Evolutionary conservation across 371 early-diverging fungal species (phyloP).

Genomic region (Astathelohania contejeani): DNA sequence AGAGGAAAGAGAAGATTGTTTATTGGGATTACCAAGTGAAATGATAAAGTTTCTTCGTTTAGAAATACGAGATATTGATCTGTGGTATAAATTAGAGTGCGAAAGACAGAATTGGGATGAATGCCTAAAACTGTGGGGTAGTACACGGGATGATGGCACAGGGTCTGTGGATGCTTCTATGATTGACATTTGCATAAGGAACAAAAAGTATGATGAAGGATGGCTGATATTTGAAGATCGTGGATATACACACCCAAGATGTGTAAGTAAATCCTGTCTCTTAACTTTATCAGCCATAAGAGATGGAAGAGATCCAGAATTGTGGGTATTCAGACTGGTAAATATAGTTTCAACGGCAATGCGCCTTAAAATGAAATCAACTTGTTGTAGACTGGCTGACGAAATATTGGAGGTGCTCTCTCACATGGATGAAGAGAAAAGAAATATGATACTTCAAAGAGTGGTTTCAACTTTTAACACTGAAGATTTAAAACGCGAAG

Average conservation of each 20-base stretch:
- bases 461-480: slow-evolving; percentile 1
- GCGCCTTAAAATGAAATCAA: not conserved
- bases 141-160: slow-evolving; percentile 16
- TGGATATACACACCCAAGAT: not conserved
- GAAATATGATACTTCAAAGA: slow-evolving; percentile 3
- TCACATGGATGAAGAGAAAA: slow-evolving; percentile 1
- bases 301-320: not conserved
- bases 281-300: slow-evolving; percentile 12
- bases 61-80: not conserved
- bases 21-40: not conserved
- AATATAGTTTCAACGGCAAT: slow-evolving; percentile 3
- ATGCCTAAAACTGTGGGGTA: slow-evolving; percentile 33
- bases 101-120: slow-evolving; percentile 22
- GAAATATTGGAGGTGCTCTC: slow-evolving; percentile 3
- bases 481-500: not conserved
- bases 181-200: slow-evolving; percentile 37
- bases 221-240: slow-evolving; percentile 34
- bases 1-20: too few relatives aligned
- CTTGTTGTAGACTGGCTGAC: slow-evolving; percentile 6
- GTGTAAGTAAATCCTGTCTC: slow-evolving; percentile 5
- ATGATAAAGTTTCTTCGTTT: not conserved
- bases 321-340: slow-evolving; percentile 14
- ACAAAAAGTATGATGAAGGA: slow-evolving; percentile 41
- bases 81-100: slow-evolving; percentile 18
- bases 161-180: slow-evolving; percentile 37